Base-by-base conservation (phyloP, 2,329 filamentous ascomycete species). In the Lachnellula arida region DNA sequence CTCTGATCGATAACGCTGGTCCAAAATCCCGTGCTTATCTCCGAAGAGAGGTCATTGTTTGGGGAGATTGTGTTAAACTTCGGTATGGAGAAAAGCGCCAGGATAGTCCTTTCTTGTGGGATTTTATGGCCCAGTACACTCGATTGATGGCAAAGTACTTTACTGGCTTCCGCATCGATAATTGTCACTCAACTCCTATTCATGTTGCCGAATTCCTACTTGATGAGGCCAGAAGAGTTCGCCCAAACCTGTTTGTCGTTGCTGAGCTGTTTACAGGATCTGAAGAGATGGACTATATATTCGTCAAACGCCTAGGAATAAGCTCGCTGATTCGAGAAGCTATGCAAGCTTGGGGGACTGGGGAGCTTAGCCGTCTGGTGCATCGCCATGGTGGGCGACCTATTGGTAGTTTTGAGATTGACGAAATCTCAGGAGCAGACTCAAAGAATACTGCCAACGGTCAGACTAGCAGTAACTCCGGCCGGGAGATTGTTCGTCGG, bases 321-420 rank as follows among this genome's bases (percentile, higher is more conserved):
- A 95, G 89, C 71, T 90, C 91, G 6, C 80, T 99, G 50, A 96
- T 99, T 63, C 86, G 94, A 57, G 94, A 99, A 74, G 93, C 93
- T 11, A 99, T 99, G 95, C 94, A 99, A 71, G 89, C 92, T 34
- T 97, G 93, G 93, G 93, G 88, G 69, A 96, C 94, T 1, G 89
- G 84, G 11, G 95, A 99, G 72, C 79, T 99, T 60, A 97, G 92
- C 73, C 81, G 92, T 46, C 80, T 99, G 35, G 92, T 99, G 11
- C 95, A 99, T 73, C 87, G 87, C 60, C 92, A 99, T 71, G 93
- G 91, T 34, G 94, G 94, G 39, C 85, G 91, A 25, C 94, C 95
- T 0, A 97, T 99, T 68, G 94, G 94, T 56, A 97, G 93, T 71
- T 97, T 99, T 67, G 92, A 97, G 68, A 81, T 95, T n/a, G 91